phyloP scores from a whole-genome alignment of 768 basidiomycete species.

The Boletus eberwhitei region DNA sequence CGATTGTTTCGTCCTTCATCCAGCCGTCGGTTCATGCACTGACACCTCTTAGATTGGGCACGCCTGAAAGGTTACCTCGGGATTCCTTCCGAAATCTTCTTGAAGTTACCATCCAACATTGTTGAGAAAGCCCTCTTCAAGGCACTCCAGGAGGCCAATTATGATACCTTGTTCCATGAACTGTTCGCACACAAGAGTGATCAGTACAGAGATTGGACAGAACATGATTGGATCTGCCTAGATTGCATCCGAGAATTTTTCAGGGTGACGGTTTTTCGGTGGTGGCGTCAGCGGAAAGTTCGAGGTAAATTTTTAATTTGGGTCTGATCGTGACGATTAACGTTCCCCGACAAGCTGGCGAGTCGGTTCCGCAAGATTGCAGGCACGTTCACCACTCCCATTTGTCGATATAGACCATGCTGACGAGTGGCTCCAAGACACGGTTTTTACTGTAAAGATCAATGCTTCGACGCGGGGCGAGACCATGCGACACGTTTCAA shows the following conservation, averaged over 20 bases:
- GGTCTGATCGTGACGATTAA: neutral
- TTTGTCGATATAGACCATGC: neutral
- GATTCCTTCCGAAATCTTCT: neutral
- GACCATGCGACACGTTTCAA: constrained; percentile 12
- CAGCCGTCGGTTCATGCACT: neutral
- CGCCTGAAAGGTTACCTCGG: constrained; percentile 5
- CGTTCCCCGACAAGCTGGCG: neutral
- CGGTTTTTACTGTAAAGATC: constrained; percentile 13
- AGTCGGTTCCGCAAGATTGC: constrained; percentile 3
- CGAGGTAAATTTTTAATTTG: neutral
- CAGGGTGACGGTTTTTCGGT: constrained; percentile 5
- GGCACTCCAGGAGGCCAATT: constrained; percentile 2
- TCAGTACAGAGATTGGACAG: constrained; percentile 3
- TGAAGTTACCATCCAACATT: neutral
- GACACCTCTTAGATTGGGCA: constrained; percentile 7
- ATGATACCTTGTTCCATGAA: constrained; percentile 3
- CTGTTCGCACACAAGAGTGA: constrained; percentile 6
- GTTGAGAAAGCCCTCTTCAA: constrained; percentile 8
- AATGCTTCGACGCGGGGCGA: constrained; percentile 7
- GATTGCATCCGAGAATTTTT: constrained; percentile 8
- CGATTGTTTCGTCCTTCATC: neutral
- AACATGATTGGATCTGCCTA: constrained; percentile 5
- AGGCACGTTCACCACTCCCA: neutral
- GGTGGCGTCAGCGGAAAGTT: constrained; percentile 9
- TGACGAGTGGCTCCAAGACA: constrained; percentile 3